Evolutionary conservation across 2,329 filamentous ascomycete genomes (phyloP), one percentile per base, ranked within the genome.

Genomic region (Tothia fuscella): DNA sequence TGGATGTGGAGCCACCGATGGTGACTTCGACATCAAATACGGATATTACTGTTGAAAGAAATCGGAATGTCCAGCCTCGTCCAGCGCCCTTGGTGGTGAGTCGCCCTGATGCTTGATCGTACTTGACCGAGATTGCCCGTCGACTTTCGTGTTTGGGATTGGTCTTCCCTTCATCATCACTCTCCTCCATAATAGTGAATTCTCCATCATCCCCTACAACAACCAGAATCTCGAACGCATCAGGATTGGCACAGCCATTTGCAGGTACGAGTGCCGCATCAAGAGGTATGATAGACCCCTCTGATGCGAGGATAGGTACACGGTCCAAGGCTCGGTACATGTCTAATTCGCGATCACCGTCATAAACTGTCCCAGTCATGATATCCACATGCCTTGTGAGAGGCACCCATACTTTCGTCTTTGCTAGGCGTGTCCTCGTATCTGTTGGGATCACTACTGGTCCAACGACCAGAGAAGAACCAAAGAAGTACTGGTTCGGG

Each of bases 401-500:
- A 3, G 76, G 76, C 0, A 80, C 54, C 76, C 76, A 80, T 0
- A 65, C 67, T 20, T 67, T 65, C 1, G 67, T 66, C 6, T 58
- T 58, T 2, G 63, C 71, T 20, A 70, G 59, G 12, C 67, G 64
- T 0, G 71, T 71, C 17, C 53, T 57, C 2, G 44, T 48, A 48
- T 72, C 64, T 19, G 67, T 61, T 0, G 72, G 72, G 5, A 60
- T 58, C 1, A 71, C 72, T 33, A 80, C 69, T 0, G 76, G 76
- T 0, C 65, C 65, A 0, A 78, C 71, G 3, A 80, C 56, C 12
- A 80, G 54, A 20, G 71, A 61, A 0, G 66, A 64, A 2, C 76
- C 76, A 48, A 79, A 79, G 48, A 65, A 66, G 53, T 71, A 80
- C 51, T 78, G 64, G 47, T 76, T 79, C 0, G 67, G 68, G 1